Conservation (phyloP, 2,329 filamentous ascomycete genomes). For the Nemania serpens region DNA sequence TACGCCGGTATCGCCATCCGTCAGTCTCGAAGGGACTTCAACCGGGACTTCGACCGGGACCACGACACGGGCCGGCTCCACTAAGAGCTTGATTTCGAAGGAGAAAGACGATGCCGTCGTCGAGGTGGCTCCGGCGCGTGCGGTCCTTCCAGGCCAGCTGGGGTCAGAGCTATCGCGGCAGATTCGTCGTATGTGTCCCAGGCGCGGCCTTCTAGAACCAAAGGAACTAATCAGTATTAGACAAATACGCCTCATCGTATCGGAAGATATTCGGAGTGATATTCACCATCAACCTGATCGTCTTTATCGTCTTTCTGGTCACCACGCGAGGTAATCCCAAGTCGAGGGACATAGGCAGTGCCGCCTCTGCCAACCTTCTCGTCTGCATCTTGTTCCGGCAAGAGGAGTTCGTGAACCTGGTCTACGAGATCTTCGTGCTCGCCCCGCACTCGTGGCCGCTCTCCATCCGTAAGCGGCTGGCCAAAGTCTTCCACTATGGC, state of each 20-base stretch:
- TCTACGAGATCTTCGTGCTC: conserved; percentile 53
- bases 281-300: conserved; percentile 56
- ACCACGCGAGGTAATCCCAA: conserved; percentile 42
- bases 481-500: conserved; percentile 59
- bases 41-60: conserved; percentile 34
- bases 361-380: conserved; percentile 56
- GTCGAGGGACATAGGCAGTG: conserved; percentile 43
- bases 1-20: conserved; percentile 25
- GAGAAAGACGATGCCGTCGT: conserved; percentile 17
- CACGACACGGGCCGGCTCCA: conserved; percentile 28
- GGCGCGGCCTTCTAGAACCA: background rate
- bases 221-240: conserved; percentile 25
- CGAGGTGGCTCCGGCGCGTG: conserved; percentile 22
- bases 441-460: conserved; percentile 53
- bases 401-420: conserved; percentile 56
- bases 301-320: conserved; percentile 50
- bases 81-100: conserved; percentile 29
- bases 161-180: conserved; percentile 35
- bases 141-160: conserved; percentile 33
- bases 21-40: conserved; percentile 26
- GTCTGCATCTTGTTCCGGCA: conserved; percentile 58
- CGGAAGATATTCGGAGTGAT: conserved; percentile 60
- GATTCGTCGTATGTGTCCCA: conserved; percentile 33
- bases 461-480: conserved; percentile 52
- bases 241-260: conserved; percentile 47